Evolutionary conservation across 805 yeast genomes (phyloP).

Genomic region (Starmera quercuum): DNA sequence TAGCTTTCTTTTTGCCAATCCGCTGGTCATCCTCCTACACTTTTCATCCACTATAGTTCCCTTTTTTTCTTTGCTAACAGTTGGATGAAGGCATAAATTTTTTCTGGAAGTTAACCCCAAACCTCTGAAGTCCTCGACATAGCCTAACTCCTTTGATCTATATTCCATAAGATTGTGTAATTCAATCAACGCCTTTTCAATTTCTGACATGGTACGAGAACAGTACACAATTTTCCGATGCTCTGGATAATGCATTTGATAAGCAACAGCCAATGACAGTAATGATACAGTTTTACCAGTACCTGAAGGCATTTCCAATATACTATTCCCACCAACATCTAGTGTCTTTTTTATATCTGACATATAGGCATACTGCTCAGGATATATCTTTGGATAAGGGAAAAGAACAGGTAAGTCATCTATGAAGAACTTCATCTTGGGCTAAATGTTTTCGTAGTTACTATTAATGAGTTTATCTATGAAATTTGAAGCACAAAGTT

Average conservation of each 20-base stretch:
- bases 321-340: slow-evolving; percentile 95
- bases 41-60: slow-evolving; percentile 94
- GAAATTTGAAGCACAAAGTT: no score
- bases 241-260: slow-evolving; percentile 91
- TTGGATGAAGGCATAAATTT: slow-evolving; percentile 87
- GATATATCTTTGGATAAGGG: slow-evolving; percentile 95
- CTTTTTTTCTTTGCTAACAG: slow-evolving; percentile 77
- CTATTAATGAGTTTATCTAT: no score
- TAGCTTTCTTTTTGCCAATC: slow-evolving; percentile 64
- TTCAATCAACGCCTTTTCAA: slow-evolving; percentile 94
- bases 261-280: slow-evolving; percentile 86
- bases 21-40: slow-evolving; percentile 92
- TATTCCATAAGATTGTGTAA: slow-evolving; percentile 82
- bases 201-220: slow-evolving; percentile 99
- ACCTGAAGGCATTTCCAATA: slow-evolving; percentile 98
- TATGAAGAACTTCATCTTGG: slow-evolving; percentile 51
- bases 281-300: slow-evolving; percentile 96
- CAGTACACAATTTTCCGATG: slow-evolving; percentile 92
- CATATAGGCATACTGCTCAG: slow-evolving; percentile 98
- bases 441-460: not conserved
- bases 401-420: slow-evolving; percentile 94
- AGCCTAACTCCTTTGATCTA: slow-evolving; percentile 76
- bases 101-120: slow-evolving; percentile 92
- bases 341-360: slow-evolving; percentile 87
- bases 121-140: slow-evolving; percentile 86